Conservation (phyloP, 2,329 filamentous ascomycete genomes). For the Colletotrichum coccodes region DNA sequence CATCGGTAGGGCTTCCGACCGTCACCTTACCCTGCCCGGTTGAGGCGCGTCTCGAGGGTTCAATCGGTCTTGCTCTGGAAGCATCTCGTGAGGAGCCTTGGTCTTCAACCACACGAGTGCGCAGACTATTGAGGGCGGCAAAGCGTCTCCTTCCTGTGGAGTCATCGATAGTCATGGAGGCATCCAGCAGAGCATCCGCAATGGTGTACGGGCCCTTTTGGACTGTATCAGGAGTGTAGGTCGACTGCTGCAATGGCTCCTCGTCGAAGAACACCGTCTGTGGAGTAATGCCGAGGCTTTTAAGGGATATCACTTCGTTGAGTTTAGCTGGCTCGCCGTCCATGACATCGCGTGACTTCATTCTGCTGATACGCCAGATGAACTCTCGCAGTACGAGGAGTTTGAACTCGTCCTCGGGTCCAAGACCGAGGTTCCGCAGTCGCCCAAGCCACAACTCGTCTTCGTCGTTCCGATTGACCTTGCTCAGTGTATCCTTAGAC, state of each 20-base stretch:
- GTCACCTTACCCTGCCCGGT: slow-evolving; percentile 37
- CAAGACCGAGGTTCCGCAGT: slow-evolving; percentile 85
- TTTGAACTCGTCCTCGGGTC: slow-evolving; percentile 87
- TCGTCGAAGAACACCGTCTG: slow-evolving; percentile 96
- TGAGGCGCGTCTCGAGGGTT: slow-evolving; percentile 49
- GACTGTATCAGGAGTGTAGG: slow-evolving; percentile 45
- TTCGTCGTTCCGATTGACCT: slow-evolving; percentile 83
- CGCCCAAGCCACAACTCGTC: slow-evolving; percentile 94
- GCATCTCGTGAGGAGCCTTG: slow-evolving; percentile 36
- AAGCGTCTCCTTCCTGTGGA: slow-evolving; percentile 64
- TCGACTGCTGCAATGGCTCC: slow-evolving; percentile 60
- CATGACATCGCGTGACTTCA: slow-evolving; percentile 67
- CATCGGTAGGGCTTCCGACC: slow-evolving; percentile 42
- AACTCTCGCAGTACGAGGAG: slow-evolving; percentile 88
- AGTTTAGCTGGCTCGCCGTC: slow-evolving; percentile 56
- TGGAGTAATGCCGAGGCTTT: slow-evolving; percentile 79
- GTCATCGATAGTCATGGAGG: slow-evolving; percentile 87
- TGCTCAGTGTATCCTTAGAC: slow-evolving; percentile 69
- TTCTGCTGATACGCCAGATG: slow-evolving; percentile 85
- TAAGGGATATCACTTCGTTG: slow-evolving; percentile 79
- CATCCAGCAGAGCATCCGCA: slow-evolving; percentile 89
- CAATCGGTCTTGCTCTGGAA: slow-evolving; percentile 46
- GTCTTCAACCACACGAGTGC: slow-evolving; percentile 38
- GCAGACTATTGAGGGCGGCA: slow-evolving; percentile 56
- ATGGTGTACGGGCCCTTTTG: slow-evolving; percentile 76